Base-by-base conservation (phyloP, 2,329 filamentous ascomycete species). In the Monosporascus sp. region DNA sequence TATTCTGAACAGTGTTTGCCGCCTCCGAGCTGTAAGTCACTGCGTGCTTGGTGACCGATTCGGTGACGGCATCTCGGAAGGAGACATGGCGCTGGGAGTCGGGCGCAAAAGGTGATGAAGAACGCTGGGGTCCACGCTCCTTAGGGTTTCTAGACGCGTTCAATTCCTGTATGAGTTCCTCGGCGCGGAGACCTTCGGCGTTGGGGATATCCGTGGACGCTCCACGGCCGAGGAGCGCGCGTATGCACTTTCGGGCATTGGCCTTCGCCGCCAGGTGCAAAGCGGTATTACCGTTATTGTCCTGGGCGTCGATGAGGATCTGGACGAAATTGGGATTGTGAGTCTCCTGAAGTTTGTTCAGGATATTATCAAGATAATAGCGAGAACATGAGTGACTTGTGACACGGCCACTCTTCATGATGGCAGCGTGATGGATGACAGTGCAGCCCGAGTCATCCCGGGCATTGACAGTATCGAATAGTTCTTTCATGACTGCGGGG, bases 401-500 rank as follows among this genome's bases (percentile, higher is more conserved):
- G 5, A 81, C 74, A 49, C 90, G 87, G 50, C 88, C 89, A 61
- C 86, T 85, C 53, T 93, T 96, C 63, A 93, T 93, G 50, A 89
- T 87, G 18, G 92, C 90, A 44, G 96, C 92, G 68, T 97, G 93
- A 66, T 97, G 94, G 64, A 99, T 93, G 49, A 96, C 89, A 0
- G 91, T 97, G 55, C 87, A 88, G 14, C 90, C 88, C 49, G 86
- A 86, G 69, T 83, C 85, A 66, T 99, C 94, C 22, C 88, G 81
- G 54, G 84, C 83, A 50, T 87, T 85, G 39, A 96, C 84, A 0
- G 93, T 97, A 38, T 87, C 83, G 49, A 92, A 84, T 4, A 99
- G 80, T 58, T 96, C 84, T 59, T 88, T 88, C 62, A 96, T 84
- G 52, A 99, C 85, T 22, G 81, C 81, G 0, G 90, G 88, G 73